A percentile compares a stretch with the other conserved stretches of the same genome.
These are phyloP conservation scores for Aspergillus ostianus DNA, from an alignment of 495 filamentous ascomycete species.

Conservation along the genomic window DNA sequence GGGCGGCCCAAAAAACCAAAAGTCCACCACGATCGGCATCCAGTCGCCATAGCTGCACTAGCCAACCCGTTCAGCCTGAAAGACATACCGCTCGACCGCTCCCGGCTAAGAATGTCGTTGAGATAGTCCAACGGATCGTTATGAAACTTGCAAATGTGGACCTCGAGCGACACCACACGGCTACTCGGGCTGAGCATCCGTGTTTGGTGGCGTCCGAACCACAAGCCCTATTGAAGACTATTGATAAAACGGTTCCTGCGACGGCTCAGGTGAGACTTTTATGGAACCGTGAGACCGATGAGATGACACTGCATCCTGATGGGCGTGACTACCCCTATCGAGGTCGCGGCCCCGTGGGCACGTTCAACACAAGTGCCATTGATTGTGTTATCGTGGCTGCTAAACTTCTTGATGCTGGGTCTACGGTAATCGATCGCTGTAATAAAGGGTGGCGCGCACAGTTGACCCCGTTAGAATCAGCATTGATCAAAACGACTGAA, in stretches of 20 bases:
- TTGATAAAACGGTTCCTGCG: slow-evolving; percentile 17
- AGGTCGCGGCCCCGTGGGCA: slow-evolving; percentile 32
- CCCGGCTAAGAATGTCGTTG: slow-evolving; percentile 2
- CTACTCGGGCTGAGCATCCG: slow-evolving; percentile 17
- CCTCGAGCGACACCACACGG: slow-evolving; percentile 30
- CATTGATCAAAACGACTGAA: slow-evolving; percentile 35
- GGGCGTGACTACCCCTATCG: slow-evolving; percentile 24
- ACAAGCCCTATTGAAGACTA: slow-evolving; percentile 17
- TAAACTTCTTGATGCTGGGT: slow-evolving; percentile 37
- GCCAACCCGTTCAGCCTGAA: background rate
- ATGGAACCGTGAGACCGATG: background rate
- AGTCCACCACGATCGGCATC: background rate
- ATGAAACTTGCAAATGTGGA: slow-evolving; percentile 29
- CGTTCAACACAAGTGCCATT: slow-evolving; percentile 22
- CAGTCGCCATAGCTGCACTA: background rate
- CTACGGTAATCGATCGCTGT: slow-evolving; percentile 35
- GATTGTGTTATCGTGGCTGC: slow-evolving; percentile 37
- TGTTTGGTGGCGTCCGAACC: slow-evolving; percentile 14
- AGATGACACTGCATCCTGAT: slow-evolving; percentile 15
- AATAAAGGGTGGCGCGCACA: slow-evolving; percentile 6
- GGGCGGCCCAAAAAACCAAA: background rate
- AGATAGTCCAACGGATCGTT: slow-evolving; percentile 28
- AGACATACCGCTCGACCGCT: slow-evolving; percentile 5
- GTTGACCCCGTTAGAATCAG: slow-evolving; percentile 23
- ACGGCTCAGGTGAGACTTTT: slow-evolving; percentile 19